A percentile compares a stretch with the other conserved stretches of the same genome.
phyloP scores from a whole-genome alignment of 495 filamentous ascomycete genomes.

The Hypoxylon lenormandii region DNA sequence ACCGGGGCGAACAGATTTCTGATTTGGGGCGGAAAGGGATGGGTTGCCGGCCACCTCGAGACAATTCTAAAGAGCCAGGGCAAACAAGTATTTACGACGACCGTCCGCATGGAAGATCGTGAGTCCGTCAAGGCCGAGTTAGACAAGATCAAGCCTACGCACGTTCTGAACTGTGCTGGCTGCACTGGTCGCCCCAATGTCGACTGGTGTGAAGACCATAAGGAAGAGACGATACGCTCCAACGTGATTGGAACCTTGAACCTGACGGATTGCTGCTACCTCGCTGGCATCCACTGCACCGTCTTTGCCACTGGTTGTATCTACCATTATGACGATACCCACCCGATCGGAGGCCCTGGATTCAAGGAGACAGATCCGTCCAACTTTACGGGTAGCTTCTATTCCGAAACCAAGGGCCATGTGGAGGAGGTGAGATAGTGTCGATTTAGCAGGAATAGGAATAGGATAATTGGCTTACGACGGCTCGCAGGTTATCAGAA shows the following conservation, averaged over 20 bases:
- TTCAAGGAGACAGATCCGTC: constrained; percentile 71
- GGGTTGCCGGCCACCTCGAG: constrained; percentile 74
- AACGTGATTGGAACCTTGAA: constrained; percentile 74
- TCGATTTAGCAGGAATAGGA: background rate
- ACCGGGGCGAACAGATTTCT: constrained; percentile 60
- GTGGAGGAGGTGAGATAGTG: constrained; percentile 67
- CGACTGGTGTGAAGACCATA: constrained; percentile 77
- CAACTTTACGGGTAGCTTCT: constrained; percentile 75
- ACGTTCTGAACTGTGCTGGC: constrained; percentile 73
- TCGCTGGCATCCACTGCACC: constrained; percentile 69
- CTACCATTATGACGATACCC: constrained; percentile 70
- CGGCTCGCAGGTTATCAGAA: constrained; percentile 66
- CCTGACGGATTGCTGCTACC: constrained; percentile 69
- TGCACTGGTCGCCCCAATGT: constrained; percentile 76
- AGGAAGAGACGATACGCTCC: constrained; percentile 71
- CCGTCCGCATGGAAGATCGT: constrained; percentile 71
- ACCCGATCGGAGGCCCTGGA: constrained; percentile 69
- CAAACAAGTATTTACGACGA: constrained; percentile 69
- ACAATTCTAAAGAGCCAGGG: constrained; percentile 69
- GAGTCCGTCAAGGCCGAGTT: constrained; percentile 67
- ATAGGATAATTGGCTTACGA: constrained; percentile 27
- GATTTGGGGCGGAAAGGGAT: constrained; percentile 72
- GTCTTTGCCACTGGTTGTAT: constrained; percentile 75
- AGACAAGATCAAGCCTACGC: constrained; percentile 68
- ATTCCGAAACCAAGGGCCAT: constrained; percentile 73